Conservation (phyloP, 176 grass and related monocot species). For the Rhipidocladum racemiflorum region DNA sequence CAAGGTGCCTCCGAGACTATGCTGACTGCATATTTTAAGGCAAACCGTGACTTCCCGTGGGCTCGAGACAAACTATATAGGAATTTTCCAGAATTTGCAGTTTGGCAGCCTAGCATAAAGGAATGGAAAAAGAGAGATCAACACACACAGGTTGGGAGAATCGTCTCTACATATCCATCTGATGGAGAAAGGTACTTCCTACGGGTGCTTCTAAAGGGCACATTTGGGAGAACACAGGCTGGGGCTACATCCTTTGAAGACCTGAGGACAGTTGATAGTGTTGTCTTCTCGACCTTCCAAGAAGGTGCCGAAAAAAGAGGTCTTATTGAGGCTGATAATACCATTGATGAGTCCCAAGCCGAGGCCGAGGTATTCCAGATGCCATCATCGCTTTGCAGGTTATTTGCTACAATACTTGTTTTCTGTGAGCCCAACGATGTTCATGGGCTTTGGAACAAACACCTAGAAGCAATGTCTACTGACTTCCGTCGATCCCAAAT, state of each 20-base stretch:
- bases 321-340: neutral
- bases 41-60: neutral
- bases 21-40: neutral
- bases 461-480: neutral
- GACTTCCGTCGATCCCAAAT: neutral
- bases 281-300: neutral
- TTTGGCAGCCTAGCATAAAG: neutral
- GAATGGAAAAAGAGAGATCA: neutral
- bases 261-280: neutral
- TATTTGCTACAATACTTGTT: neutral
- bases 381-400: neutral
- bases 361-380: neutral
- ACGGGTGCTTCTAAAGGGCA: neutral
- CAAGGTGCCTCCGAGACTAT: neutral
- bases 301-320: neutral
- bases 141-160: no score
- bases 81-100: neutral
- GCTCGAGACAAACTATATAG: neutral
- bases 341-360: no score
- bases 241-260: neutral
- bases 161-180: neutral
- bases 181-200: neutral
- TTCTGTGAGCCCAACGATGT: neutral
- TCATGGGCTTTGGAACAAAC: neutral
- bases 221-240: no score